Conservation (phyloP, 1,284 basidiomycete genomes). For the Rhodotorula sp. region DNA sequence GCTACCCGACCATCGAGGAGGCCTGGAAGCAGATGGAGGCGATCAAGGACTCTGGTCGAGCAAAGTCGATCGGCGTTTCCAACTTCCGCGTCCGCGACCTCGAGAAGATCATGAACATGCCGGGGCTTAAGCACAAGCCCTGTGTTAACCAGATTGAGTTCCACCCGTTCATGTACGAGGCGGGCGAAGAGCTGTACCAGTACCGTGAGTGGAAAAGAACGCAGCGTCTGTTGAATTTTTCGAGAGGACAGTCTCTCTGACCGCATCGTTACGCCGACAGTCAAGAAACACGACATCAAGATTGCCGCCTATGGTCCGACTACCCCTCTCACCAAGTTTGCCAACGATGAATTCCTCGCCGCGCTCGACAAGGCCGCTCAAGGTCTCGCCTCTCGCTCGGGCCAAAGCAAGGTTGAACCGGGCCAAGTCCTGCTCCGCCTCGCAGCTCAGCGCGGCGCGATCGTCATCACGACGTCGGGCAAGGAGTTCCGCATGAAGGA, state of each 20-base stretch:
- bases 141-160: constrained; percentile 82
- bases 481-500: constrained; percentile 41
- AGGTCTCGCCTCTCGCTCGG: constrained; percentile 17
- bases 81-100: constrained; percentile 73
- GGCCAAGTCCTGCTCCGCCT: constrained; percentile 39
- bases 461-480: constrained; percentile 36
- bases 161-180: constrained; percentile 72
- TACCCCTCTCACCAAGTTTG: constrained; percentile 20
- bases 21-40: constrained; percentile 71
- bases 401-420: constrained; percentile 18
- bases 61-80: constrained; percentile 75
- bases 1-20: constrained; percentile 35
- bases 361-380: constrained; percentile 23
- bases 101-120: constrained; percentile 60
- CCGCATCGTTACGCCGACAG: neutral
- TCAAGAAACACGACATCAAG: constrained; percentile 61
- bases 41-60: constrained; percentile 25
- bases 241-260: neutral
- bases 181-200: constrained; percentile 59
- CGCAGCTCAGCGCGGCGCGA: constrained; percentile 28
- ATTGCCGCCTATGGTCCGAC: constrained; percentile 52
- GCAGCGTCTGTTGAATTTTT: neutral
- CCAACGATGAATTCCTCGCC: constrained; percentile 17
- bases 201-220: constrained; percentile 52
- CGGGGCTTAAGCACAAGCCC: constrained; percentile 42